These are phyloP conservation scores for Pichia ethanolica DNA, from an alignment of 805 yeast species.

Conservation along the genomic window DNA sequence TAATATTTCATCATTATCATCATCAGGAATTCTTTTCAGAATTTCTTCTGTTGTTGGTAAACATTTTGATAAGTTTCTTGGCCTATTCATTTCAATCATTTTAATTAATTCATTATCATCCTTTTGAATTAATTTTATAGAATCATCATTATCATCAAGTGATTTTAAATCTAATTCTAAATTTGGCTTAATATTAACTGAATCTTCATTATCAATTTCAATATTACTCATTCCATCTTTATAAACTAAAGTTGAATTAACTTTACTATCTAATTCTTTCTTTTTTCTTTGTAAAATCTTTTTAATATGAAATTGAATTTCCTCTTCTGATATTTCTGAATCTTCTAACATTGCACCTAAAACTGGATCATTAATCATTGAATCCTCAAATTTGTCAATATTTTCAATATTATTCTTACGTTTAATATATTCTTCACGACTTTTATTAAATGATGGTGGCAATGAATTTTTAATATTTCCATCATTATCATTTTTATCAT, in stretches of 20 bases:
- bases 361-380: slow-evolving; percentile 35
- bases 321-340: slow-evolving; percentile 38
- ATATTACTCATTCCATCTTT: slow-evolving; percentile 14
- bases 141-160: slow-evolving; percentile 6
- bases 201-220: slow-evolving; percentile 1
- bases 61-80: slow-evolving; percentile 43
- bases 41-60: slow-evolving; percentile 55
- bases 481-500: slow-evolving; percentile 16
- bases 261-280: slow-evolving; percentile 16
- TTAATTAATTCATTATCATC: slow-evolving; percentile 23
- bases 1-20: slow-evolving; percentile 55
- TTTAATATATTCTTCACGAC: slow-evolving; percentile 42
- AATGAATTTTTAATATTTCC: slow-evolving; percentile 30
- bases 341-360: slow-evolving; percentile 37
- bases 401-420: slow-evolving; percentile 22
- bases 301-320: slow-evolving; percentile 30
- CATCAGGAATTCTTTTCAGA: slow-evolving; percentile 47
- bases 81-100: slow-evolving; percentile 40
- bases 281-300: slow-evolving; percentile 24
- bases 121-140: slow-evolving; percentile 10
- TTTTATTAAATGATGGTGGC: slow-evolving; percentile 79
- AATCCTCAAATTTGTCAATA: slow-evolving; percentile 33
- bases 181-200: slow-evolving; percentile 9
- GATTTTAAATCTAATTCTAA: neutral
- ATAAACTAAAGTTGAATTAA: slow-evolving; percentile 1